Base-by-base conservation (phyloP, 306 rosid species). In the Casuarina equisetifolia region DNA sequence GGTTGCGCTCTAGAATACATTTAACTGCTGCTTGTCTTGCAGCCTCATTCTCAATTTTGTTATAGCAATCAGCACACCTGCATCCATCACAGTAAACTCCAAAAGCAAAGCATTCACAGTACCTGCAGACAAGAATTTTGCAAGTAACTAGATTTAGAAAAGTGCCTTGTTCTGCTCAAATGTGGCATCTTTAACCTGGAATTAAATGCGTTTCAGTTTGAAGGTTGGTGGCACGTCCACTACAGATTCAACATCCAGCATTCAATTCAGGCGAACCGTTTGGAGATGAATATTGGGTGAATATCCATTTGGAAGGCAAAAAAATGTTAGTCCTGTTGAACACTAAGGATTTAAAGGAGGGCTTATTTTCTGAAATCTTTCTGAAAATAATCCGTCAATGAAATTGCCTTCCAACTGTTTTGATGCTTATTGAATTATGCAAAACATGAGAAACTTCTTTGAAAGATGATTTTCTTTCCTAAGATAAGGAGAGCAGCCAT, bases 71-170 rank as follows among this genome's bases (percentile, higher is more conserved):
- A 69, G 87, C 88, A 79, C 98, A 95, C 84, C 92, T 95, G 96
- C 98, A 95, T 70, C 98, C 98, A 11, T 95, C 98, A 59, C 98
- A 95, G 82, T 92, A 91, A 85, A 95, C 91, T 85, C 98, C 97
- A 59, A 97, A 92, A 72, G 98, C 98, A 85, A 95, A 95, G 85
- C 98, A 95, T 86, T 95, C 98, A 64, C 98, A 95, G 62, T 95
- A 95, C 90, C 98, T 95, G 92, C 11, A 17, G 69, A 62, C 13
- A 38, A 83, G 4, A 67, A 70, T 74, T 67, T 39, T 35, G 81
- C 35, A 20, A 74, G 73, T 50, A 43, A 57, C 69, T 8, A 19
- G 48, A 12, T 15, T 13, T 53, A 62, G 32, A n/a, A 52, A 25
- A 6, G 70, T 25, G 5, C 40, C 5, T 19, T 3, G 15, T 17